phyloP scores from a whole-genome alignment of 257 asterid genomes.

The Sherardia arvensis region DNA sequence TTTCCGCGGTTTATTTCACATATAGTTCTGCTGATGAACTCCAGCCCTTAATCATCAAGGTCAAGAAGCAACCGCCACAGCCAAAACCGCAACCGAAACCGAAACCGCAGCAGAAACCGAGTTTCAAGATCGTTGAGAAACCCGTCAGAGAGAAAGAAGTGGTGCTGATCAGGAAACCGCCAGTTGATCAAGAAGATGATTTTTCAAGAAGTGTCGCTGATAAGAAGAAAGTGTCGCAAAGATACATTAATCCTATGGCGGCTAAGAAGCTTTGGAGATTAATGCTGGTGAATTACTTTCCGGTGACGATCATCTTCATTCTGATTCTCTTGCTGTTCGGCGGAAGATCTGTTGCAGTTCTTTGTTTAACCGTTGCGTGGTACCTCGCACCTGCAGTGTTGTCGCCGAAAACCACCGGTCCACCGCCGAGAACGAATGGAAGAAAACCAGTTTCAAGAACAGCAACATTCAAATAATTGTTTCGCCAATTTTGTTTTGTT shows the following conservation, averaged over 20 bases:
- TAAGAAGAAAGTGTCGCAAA: background rate
- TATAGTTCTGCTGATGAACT: conserved; percentile 13
- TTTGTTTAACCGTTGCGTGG: conserved; percentile 47
- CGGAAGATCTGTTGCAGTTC: conserved; percentile 43
- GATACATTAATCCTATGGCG: background rate
- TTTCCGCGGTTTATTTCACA: conserved; percentile 33
- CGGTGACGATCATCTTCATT: conserved; percentile 26
- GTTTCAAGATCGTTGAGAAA: background rate
- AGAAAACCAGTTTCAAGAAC: background rate
- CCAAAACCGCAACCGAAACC: background rate
- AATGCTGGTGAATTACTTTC: conserved; percentile 2
- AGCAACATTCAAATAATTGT: background rate
- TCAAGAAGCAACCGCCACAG: conserved; percentile 10
- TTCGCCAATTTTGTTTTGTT: background rate
- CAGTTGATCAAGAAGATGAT: background rate
- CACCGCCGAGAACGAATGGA: conserved; percentile 1
- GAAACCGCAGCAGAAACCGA: background rate
- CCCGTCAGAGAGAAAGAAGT: background rate
- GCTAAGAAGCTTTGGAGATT: background rate
- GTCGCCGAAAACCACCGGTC: conserved; percentile 1
- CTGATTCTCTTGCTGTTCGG: conserved; percentile 28
- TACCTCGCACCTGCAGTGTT: conserved; percentile 29
- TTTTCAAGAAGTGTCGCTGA: background rate
- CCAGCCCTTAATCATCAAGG: conserved; percentile 29
- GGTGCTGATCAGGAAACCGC: background rate